A percentile compares a stretch with the other conserved stretches of the same genome.
Conservation (phyloP, 441 rosid species). For the Euphorbia celastroides region DNA sequence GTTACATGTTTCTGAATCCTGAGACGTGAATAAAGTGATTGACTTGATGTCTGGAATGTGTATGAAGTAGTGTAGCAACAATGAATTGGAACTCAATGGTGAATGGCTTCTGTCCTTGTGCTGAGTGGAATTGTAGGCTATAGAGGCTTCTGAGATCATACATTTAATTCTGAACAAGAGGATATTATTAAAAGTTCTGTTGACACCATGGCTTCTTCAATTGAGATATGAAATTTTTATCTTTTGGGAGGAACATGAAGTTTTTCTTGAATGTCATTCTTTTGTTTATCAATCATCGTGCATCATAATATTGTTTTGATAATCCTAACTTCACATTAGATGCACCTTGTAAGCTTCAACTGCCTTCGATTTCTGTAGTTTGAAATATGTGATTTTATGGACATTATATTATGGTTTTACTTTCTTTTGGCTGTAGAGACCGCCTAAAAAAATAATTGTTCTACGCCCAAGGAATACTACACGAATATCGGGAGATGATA, state of each 20-base stretch:
- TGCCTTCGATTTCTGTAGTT: neutral
- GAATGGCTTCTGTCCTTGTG: neutral
- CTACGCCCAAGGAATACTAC: constrained; percentile 24
- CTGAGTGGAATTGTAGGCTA: neutral
- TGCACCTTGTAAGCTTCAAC: neutral
- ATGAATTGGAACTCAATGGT: neutral
- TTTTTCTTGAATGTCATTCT: neutral
- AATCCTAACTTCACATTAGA: neutral
- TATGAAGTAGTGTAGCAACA: neutral
- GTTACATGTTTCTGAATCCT: neutral
- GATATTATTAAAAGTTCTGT: neutral
- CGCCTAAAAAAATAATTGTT: constrained; percentile 19
- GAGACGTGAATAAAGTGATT: neutral
- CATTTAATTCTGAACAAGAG: neutral
- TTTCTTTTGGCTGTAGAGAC: constrained; percentile 37
- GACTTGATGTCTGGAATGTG: neutral
- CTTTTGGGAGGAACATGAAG: neutral
- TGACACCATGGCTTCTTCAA: neutral
- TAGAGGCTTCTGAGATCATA: neutral
- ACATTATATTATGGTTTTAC: neutral
- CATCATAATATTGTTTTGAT: neutral
- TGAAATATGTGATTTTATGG: neutral
- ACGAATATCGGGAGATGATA: constrained; percentile 43
- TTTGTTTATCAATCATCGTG: neutral
- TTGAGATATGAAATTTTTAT: neutral